Evolutionary conservation across 2,329 filamentous ascomycete species (phyloP).

Genomic region (Claviceps sp.): DNA sequence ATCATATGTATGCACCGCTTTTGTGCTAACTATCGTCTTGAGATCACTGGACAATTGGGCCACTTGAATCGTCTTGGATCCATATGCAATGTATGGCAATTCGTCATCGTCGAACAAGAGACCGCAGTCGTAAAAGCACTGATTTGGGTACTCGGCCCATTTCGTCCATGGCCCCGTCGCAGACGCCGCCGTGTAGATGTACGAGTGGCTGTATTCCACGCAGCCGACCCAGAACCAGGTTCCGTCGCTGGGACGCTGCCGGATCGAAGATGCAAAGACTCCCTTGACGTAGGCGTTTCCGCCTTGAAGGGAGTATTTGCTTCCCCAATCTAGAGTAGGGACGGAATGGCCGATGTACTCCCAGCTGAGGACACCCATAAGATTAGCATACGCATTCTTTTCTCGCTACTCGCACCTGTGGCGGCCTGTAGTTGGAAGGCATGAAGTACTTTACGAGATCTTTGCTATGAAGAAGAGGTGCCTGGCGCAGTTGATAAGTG

Average conservation of each 20-base stretch:
- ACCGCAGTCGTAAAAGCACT: conserved; percentile 1
- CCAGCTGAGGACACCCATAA: neutral
- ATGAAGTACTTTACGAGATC: neutral
- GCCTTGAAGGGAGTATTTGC: neutral
- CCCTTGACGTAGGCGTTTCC: neutral
- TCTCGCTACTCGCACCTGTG: neutral
- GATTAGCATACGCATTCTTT: neutral
- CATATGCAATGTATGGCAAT: neutral
- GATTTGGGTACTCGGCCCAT: neutral
- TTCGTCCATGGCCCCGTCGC: neutral
- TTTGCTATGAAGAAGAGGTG: neutral
- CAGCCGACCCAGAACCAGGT: neutral
- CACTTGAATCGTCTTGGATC: neutral
- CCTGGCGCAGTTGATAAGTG: neutral
- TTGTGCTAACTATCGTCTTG: neutral
- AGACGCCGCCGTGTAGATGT: neutral
- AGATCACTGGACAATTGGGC: neutral
- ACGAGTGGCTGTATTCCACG: neutral
- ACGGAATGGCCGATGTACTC: neutral
- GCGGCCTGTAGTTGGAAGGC: too few relatives aligned
- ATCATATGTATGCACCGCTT: neutral
- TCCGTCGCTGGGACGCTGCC: neutral
- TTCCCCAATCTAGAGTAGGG: neutral
- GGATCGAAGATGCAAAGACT: neutral
- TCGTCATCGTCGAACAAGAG: neutral